Evolutionary conservation across 2,329 filamentous ascomycete genomes (phyloP), one percentile per base, ranked within the genome.

Genomic region (Aureobasidium leucospermi): DNA sequence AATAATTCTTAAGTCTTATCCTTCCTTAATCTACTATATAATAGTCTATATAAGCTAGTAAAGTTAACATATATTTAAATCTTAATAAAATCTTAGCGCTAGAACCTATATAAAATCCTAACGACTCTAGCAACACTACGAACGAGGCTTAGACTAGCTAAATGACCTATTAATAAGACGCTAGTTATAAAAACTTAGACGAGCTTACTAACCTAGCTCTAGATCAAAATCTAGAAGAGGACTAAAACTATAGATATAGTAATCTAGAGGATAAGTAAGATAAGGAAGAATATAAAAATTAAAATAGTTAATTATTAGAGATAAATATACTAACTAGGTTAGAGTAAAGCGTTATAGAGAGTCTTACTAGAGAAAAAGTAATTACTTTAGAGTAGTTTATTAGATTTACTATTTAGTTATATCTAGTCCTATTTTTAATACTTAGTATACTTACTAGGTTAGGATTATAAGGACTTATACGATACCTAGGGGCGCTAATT

Each of bases 381-480:
- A n/a, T n/a, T n/a, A n/a, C n/a, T n/a, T n/a, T n/a, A n/a, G n/a
- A n/a, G n/a, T n/a, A 16, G 16, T 46, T 46, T 46, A n/a, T 46
- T 16, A 46, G 15, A 47, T 58, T 75, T 23, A 75, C 90, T 73
- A 89, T 85, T 1, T 68, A 90, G 62, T 90, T 88, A 1, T 89
- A 94, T 71, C 82, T 96, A 31, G 77, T 93, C 60, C 78, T 96
- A 67, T 96, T 95, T 73, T 85, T 90, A 19, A 81, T 96, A n/a
- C 73, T 92, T 45, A 91, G 91, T 47, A 92, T 89, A 0, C 81
- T 96, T 31, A 87, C 90, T 1, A 83, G 91, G 6, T 75, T 96
- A 0, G 90, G 90, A 3, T 75, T 96, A 8, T 82, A 89, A 66
- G 84, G 85, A 15, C 75, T 96, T 56, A 93, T 89, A 0, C 81